A percentile compares a stretch with the other conserved stretches of the same genome.
Evolutionary conservation across 1,284 basidiomycete species (phyloP).

Genomic region (Mycosarcoma maydis): DNA sequence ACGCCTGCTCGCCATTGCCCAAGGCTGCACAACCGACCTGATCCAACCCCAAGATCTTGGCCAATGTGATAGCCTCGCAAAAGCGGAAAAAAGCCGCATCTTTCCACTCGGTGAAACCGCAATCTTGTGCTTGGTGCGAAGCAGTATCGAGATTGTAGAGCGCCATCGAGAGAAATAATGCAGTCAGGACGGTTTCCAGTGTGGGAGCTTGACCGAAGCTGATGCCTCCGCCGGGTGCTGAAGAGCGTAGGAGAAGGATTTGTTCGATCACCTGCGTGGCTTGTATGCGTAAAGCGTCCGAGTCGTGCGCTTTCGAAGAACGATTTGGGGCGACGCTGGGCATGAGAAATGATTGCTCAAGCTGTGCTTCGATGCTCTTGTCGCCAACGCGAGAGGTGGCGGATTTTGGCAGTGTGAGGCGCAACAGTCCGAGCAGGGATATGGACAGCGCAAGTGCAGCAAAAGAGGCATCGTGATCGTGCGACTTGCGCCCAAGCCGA

Average conservation of each 20-base stretch:
- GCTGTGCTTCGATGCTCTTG: slow-evolving; percentile 1
- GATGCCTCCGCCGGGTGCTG: slow-evolving; percentile 15
- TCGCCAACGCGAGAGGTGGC: neutral
- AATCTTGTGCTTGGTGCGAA: slow-evolving; percentile 1
- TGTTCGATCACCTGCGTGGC: slow-evolving; percentile 14
- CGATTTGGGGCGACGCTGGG: slow-evolving; percentile 4
- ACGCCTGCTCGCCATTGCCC: neutral
- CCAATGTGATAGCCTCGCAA: slow-evolving; percentile 49
- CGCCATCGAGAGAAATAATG: slow-evolving; percentile 45
- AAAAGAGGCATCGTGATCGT: slow-evolving; percentile 47
- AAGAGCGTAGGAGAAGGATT: slow-evolving; percentile 15
- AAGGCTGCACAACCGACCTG: neutral
- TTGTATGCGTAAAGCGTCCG: neutral
- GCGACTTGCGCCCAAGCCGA: slow-evolving; percentile 39
- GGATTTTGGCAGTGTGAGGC: slow-evolving; percentile 14
- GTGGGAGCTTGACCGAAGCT: slow-evolving; percentile 39
- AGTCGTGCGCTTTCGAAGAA: slow-evolving; percentile 1
- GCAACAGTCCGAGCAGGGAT: slow-evolving; percentile 40
- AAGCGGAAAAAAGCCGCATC: slow-evolving; percentile 41
- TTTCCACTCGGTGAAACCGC: slow-evolving; percentile 24
- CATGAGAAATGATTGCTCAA: slow-evolving; percentile 17
- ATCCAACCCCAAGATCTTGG: slow-evolving; percentile 47
- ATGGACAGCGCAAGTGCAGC: slow-evolving; percentile 50
- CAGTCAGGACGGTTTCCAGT: slow-evolving; percentile 30
- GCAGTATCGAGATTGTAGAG: slow-evolving; percentile 36